Base-by-base conservation (phyloP, 768 basidiomycete species). In the Rubroboletus satanas region DNA sequence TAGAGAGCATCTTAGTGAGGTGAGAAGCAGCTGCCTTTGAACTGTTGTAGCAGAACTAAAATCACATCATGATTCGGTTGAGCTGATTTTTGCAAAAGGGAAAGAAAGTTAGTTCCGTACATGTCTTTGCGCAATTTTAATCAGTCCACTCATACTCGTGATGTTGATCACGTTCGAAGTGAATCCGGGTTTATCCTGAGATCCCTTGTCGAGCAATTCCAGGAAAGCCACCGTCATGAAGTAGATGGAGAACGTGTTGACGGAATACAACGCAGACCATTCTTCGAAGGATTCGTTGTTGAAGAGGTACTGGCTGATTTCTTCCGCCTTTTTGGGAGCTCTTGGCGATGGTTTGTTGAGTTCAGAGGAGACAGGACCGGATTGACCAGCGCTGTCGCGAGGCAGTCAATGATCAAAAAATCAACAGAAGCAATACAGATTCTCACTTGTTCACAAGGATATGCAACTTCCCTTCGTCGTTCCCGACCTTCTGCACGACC, bases 381-480 rank as follows among this genome's bases (percentile, higher is more conserved):
- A 70, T 71, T 91, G 85, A 1, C 90, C 90, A 23, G 90, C 89
- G 58, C 90, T 92, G 60, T 36, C 42, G 18, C 39, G 18, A 26
- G 47, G 28, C 26, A 3, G 21, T 54, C 46, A 53, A 33, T 31
- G 47, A 55, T 42, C 44, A 12, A 41, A 41, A 26, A 44, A 57
- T 45, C 36, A 28, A n/a, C 18, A 45, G 6, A 14, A 37, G 15
- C 28, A 23, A 11, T 0, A 23, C 15, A 14, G 26, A 29, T 32
- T 62, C 79, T 39, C 55, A 92, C 90, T 92, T 92, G 75, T 93
- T 93, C 35, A 92, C 82, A 5, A 93, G 79, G 49, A 91, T 80
- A 62, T 93, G 88, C 39, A 93, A 65, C 59, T 77, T 87, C 29
- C 88, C 87, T 45, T 91, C 85, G 18, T 65, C 60, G 7, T 41